Base-by-base conservation (phyloP, 2,329 filamentous ascomycete genomes). In the Hawksworthiomyces lignivorus region DNA sequence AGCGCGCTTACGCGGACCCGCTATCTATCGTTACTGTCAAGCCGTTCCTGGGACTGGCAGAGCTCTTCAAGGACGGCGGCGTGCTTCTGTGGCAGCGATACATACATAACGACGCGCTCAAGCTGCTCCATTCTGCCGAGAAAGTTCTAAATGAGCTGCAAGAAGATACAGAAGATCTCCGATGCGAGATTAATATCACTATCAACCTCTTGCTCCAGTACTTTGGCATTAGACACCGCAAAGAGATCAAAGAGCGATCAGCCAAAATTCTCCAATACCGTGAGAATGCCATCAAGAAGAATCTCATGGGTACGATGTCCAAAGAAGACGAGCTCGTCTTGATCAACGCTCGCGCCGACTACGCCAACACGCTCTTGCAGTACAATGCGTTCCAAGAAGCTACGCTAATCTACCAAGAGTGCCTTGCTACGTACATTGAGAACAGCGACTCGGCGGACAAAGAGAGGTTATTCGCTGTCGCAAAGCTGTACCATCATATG, bases 281-380 rank as follows among this genome's bases (percentile, higher is more conserved):
- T 12, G 36, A 48, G 31, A 27, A 29, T 6, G 11, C 34, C 18
- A 9, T 46, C 7, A 22, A n/a, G 4, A 19, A 35, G 17, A n/a
- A 26, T 9, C n/a, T 5, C 1, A 24, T 26, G 9, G 36, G 14
- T 5, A n/a, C 5, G 3, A 31, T 34, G 19, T 36, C 32, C 7
- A n/a, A 15, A 3, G 43, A 44, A 14, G 43, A 45, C 20, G 21
- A 24, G 28, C 29, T 49, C 8, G 35, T 42, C 5, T 14, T 47
- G 14, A 43, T 36, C 33, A 39, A 48, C n/a, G 48, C 45, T 5
- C 38, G 37, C 8, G 48, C 48, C 8, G 48, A 49, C 33, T 49
- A 49, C n/a, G 48, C 48, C 40, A 49, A 49, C 41, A 48, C 48
- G 4, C 35, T 49, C 20, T 32, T 49, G 32, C 45, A 49, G 43